Percentiles rank a stretch among this genome's conserved stretches.
phyloP scores from a whole-genome alignment of 345 rosid genomes.

The Eucalyptus decipiens region DNA sequence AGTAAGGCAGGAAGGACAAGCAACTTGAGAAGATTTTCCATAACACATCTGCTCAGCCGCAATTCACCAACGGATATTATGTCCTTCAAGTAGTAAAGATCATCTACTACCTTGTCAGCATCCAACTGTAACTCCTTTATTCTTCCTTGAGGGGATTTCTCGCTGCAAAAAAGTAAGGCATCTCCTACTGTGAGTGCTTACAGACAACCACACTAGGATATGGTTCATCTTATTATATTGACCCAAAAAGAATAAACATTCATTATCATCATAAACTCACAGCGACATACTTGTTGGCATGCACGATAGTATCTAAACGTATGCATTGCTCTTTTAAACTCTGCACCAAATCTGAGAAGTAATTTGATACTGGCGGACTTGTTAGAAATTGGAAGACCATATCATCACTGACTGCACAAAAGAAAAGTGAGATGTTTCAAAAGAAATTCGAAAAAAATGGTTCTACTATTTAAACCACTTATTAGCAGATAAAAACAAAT shows the following conservation, averaged over 20 bases:
- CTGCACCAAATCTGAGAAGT: conserved; percentile 45
- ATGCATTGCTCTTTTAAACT: conserved; percentile 34
- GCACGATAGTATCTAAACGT: conserved; percentile 32
- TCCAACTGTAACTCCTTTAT: conserved; percentile 20
- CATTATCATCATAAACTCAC: not conserved
- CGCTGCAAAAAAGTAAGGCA: conserved; percentile 22
- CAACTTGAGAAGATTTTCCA: conserved; percentile 26
- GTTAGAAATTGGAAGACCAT: conserved; percentile 41
- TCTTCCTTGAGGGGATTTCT: conserved; percentile 5
- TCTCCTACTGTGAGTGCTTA: not conserved
- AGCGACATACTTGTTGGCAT: conserved; percentile 20
- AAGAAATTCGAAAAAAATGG: not conserved
- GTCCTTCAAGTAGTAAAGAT: conserved; percentile 61
- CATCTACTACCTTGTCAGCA: conserved; percentile 49
- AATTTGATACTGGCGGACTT: conserved; percentile 42
- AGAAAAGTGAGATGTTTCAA: conserved; percentile 7
- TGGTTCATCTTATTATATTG: not conserved
- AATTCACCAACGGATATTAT: conserved; percentile 35
- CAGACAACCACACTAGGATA: not conserved
- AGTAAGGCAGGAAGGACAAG: conserved; percentile 42
- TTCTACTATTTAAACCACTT: not conserved
- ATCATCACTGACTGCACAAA: conserved; percentile 49
- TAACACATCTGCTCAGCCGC: conserved; percentile 26
- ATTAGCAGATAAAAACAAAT: not conserved
- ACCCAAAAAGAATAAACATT: not conserved